Percentiles rank a stretch among this genome's conserved stretches.
Evolutionary conservation across 2,329 filamentous ascomycete species (phyloP).

Genomic region (Cryphonectria naterciae): DNA sequence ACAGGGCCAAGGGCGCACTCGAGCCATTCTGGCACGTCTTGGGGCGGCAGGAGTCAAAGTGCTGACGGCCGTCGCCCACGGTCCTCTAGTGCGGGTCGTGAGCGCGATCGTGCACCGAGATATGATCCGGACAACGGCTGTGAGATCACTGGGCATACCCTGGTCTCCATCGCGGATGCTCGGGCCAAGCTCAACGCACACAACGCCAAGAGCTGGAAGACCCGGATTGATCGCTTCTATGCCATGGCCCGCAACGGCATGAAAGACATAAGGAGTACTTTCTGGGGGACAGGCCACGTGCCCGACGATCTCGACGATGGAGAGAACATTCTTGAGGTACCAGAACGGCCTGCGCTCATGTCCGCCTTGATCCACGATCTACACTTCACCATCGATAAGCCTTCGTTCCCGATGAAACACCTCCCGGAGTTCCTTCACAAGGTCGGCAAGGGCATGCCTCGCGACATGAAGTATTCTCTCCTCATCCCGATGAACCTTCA

Average conservation of each 20-base stretch:
- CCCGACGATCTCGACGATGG: slow-evolving; percentile 81
- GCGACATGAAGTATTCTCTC: slow-evolving; percentile 86
- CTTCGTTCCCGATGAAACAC: slow-evolving; percentile 82
- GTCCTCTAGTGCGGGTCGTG: slow-evolving; percentile 39
- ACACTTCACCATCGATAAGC: slow-evolving; percentile 85
- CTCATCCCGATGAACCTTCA: slow-evolving; percentile 88
- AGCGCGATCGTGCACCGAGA: slow-evolving; percentile 53
- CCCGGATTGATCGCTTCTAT: slow-evolving; percentile 80
- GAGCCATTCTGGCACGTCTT: slow-evolving; percentile 39
- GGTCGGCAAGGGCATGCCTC: slow-evolving; percentile 95
- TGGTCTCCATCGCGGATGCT: slow-evolving; percentile 77
- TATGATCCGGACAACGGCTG: slow-evolving; percentile 83
- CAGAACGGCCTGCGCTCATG: slow-evolving; percentile 83
- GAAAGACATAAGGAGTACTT: slow-evolving; percentile 75
- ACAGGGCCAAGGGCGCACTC: slow-evolving; percentile 47
- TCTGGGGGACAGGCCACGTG: slow-evolving; percentile 81
- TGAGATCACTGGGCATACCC: slow-evolving; percentile 72
- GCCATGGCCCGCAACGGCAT: slow-evolving; percentile 72
- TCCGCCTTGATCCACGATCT: slow-evolving; percentile 81
- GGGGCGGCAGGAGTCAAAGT: slow-evolving; percentile 58
- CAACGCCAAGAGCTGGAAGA: slow-evolving; percentile 91
- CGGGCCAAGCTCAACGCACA: slow-evolving; percentile 74
- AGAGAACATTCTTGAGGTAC: slow-evolving; percentile 84
- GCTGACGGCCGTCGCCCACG: slow-evolving; percentile 50
- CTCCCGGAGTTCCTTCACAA: slow-evolving; percentile 83